Conservation (phyloP, 306 rosid genomes). For the Dalbergia oliveri region DNA sequence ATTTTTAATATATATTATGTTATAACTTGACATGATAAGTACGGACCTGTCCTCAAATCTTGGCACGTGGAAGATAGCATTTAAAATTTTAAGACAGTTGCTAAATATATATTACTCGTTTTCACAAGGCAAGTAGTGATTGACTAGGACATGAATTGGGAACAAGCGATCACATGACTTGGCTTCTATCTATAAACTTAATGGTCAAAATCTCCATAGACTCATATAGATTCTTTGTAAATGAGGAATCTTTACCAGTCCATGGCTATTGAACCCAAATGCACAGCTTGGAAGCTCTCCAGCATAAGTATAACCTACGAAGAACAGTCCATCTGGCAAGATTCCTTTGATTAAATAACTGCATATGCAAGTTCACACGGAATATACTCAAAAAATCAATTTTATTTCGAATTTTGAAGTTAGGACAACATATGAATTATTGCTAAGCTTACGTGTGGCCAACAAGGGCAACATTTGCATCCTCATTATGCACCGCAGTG, state of each 20-base stretch:
- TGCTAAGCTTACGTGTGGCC: conserved; percentile 79
- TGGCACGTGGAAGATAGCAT: too few species aligned
- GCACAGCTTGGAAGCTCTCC: conserved; percentile 96
- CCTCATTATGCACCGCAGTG: conserved; percentile 89
- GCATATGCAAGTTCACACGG: conserved; percentile 33
- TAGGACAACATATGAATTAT: neutral
- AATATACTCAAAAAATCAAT: neutral
- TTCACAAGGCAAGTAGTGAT: too few species aligned
- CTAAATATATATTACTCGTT: too few species aligned
- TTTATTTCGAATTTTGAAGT: conserved; percentile 9
- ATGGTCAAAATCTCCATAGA: neutral
- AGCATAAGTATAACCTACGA: conserved; percentile 81
- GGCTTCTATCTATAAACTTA: neutral
- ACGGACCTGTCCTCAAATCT: too few species aligned
- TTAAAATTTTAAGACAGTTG: too few species aligned
- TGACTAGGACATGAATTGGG: too few species aligned
- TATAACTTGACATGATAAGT: too few species aligned
- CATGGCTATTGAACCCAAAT: conserved; percentile 67
- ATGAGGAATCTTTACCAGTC: conserved; percentile 59
- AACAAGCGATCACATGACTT: too few species aligned
- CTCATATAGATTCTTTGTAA: neutral
- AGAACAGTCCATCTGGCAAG: conserved; percentile 63
- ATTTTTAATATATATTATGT: neutral
- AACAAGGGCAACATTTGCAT: conserved; percentile 75
- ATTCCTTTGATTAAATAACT: conserved; percentile 81